A percentile compares a stretch with the other conserved stretches of the same genome.
Evolutionary conservation across 1,284 basidiomycete genomes (phyloP).

Genomic region (Blastosporella zonata): DNA sequence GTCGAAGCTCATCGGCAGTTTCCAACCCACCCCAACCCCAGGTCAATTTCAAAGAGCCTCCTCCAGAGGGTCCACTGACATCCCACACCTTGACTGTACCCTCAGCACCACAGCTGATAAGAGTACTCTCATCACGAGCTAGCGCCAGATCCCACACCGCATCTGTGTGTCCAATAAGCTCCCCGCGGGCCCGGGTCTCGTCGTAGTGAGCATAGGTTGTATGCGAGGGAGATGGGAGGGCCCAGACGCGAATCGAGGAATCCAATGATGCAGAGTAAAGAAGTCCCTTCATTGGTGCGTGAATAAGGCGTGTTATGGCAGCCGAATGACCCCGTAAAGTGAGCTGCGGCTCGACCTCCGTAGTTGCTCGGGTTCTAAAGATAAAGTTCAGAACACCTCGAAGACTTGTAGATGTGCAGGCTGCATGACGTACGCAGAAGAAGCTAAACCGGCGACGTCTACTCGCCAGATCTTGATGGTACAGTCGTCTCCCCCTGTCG

Average conservation of each 20-base stretch:
- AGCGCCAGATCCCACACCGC: conserved; percentile 93
- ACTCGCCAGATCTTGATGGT: conserved; percentile 96
- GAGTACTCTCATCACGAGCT: conserved; percentile 69
- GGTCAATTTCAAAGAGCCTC: conserved; percentile 62
- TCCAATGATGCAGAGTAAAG: conserved; percentile 94
- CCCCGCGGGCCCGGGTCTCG: conserved; percentile 69
- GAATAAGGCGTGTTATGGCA: conserved; percentile 87
- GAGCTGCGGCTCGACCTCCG: conserved; percentile 86
- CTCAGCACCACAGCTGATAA: conserved; percentile 90
- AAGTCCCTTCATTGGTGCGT: conserved; percentile 72
- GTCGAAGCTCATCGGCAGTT: conserved; percentile 46
- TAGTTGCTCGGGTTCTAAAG: conserved; percentile 56
- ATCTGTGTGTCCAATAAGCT: conserved; percentile 90
- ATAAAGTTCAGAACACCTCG: not conserved
- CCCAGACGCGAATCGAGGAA: conserved; percentile 91
- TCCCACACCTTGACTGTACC: conserved; percentile 94
- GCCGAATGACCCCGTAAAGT: conserved; percentile 93
- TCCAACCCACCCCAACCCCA: conserved; percentile 80
- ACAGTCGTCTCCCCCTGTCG: conserved; percentile 91
- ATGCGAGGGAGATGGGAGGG: conserved; percentile 66
- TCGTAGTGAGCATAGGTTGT: conserved; percentile 91
- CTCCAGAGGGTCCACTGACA: conserved; percentile 61
- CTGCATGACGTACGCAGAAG: conserved; percentile 58
- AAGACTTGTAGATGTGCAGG: not conserved
- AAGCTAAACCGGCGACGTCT: conserved; percentile 68